Percentiles rank a stretch among this genome's conserved stretches.
phyloP scores from a whole-genome alignment of 169 alveolate genomes.

The Prorocentrum cordatum region DNA sequence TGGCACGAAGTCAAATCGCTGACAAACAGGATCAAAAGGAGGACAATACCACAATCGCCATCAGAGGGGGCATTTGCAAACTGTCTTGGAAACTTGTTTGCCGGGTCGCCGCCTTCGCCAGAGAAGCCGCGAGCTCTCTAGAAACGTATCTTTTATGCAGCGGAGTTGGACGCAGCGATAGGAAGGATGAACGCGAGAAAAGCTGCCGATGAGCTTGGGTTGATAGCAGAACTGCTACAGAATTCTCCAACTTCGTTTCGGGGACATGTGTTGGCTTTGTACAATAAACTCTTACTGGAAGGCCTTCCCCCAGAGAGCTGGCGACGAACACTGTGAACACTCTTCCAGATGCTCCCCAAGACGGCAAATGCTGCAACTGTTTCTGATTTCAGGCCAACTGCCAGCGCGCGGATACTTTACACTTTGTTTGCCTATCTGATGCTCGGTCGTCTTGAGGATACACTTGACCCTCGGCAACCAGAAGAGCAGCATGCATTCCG shows the following conservation, averaged over 20 bases:
- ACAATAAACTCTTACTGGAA: not conserved
- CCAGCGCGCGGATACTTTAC: not conserved
- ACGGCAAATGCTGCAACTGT: not conserved
- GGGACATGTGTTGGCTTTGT: not conserved
- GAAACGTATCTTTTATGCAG: too few species aligned
- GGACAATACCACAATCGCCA: too few species aligned
- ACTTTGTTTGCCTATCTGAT: not conserved
- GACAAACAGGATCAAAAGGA: too few species aligned
- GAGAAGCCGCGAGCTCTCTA: too few species aligned
- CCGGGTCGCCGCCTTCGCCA: too few species aligned
- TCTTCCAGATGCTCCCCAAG: not conserved
- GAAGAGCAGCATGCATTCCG: not conserved
- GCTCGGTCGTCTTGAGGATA: not conserved
- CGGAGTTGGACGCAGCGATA: not conserved
- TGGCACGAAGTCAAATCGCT: too few species aligned
- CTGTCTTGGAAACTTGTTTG: too few species aligned
- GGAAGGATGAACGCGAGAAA: not conserved
- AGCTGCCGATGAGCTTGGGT: not conserved
- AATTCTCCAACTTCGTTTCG: not conserved
- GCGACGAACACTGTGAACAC: not conserved
- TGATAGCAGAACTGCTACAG: constrained; percentile 1
- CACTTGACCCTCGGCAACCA: not conserved
- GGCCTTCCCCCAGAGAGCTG: not conserved
- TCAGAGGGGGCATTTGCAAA: too few species aligned
- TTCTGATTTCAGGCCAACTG: not conserved